phyloP scores from a whole-genome alignment of 2,329 filamentous ascomycete genomes.

The Fonsecaea nubica region DNA sequence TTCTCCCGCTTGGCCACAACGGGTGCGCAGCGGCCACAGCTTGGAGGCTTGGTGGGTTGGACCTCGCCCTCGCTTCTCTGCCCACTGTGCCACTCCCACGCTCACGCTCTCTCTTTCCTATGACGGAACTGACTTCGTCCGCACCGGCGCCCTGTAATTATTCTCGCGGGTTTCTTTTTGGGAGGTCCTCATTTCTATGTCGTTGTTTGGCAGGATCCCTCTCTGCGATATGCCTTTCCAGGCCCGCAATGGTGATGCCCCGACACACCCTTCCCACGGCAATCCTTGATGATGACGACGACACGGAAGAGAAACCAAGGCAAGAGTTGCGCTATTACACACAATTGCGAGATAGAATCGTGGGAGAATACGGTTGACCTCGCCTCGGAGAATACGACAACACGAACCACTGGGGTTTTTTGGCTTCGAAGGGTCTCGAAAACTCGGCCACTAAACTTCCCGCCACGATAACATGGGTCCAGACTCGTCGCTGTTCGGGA shows the following conservation, averaged over 20 bases:
- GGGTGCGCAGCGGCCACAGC: neutral
- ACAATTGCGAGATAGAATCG: neutral
- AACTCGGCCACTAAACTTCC: neutral
- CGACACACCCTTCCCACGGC: neutral
- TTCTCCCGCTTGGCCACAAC: neutral
- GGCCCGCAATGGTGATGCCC: neutral
- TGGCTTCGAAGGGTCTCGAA: slow-evolving; percentile 3
- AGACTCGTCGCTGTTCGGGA: slow-evolving; percentile 1
- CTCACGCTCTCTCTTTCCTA: slow-evolving; percentile 3
- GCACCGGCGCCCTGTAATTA: neutral
- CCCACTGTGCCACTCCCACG: too few relatives aligned
- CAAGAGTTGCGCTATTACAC: neutral
- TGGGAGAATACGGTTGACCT: neutral
- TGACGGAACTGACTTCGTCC: neutral
- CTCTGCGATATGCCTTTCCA: neutral
- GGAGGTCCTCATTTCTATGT: neutral
- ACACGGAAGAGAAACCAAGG: slow-evolving; percentile 4
- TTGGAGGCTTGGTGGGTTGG: neutral
- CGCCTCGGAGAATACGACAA: neutral
- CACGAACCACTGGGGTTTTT: slow-evolving; percentile 9
- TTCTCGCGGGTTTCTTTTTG: neutral
- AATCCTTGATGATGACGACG: slow-evolving; percentile 7
- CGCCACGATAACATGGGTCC: slow-evolving; percentile 2
- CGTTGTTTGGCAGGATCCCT: neutral
- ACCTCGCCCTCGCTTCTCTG: neutral